A percentile compares a stretch with the other conserved stretches of the same genome.
Evolutionary conservation across 2,329 filamentous ascomycete species (phyloP).

Genomic region (Xylariomycetidae sp.): DNA sequence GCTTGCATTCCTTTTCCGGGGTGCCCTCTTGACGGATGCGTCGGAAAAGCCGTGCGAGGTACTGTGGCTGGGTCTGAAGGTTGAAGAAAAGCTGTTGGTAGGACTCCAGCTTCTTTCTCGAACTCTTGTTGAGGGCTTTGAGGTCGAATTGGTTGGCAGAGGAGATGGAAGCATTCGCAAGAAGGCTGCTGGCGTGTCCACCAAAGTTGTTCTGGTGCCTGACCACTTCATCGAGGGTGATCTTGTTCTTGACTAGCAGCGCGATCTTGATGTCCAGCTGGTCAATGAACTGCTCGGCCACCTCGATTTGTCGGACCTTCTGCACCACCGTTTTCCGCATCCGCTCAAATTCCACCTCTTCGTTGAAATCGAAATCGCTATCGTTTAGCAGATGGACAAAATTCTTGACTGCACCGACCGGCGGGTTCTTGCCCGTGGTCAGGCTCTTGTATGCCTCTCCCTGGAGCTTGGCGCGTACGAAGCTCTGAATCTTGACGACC

Average conservation of each 20-base stretch:
- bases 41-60: slow-evolving; percentile 83
- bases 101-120: slow-evolving; percentile 86
- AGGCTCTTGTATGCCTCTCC: slow-evolving; percentile 97
- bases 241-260: slow-evolving; percentile 97
- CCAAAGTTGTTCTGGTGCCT: slow-evolving; percentile 96
- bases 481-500: slow-evolving; percentile 97
- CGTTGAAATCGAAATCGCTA: slow-evolving; percentile 97
- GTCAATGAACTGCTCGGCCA: slow-evolving; percentile 95
- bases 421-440: slow-evolving; percentile 92
- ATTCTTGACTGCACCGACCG: slow-evolving; percentile 93
- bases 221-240: slow-evolving; percentile 94
- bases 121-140: slow-evolving; percentile 95
- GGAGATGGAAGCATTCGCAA: slow-evolving; percentile 82
- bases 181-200: slow-evolving; percentile 74
- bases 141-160: slow-evolving; percentile 92
- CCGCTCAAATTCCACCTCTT: slow-evolving; percentile 94
- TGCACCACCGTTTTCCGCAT: slow-evolving; percentile 94
- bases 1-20: slow-evolving; percentile 85
- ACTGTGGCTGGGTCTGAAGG: slow-evolving; percentile 92
- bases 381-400: slow-evolving; percentile 97
- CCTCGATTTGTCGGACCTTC: slow-evolving; percentile 93
- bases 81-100: slow-evolving; percentile 98
- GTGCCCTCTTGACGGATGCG: slow-evolving; percentile 76
- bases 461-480: slow-evolving; percentile 89
- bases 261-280: slow-evolving; percentile 99